phyloP scores from a whole-genome alignment of 1,284 basidiomycete genomes.

The Ceratobasidium sp. region DNA sequence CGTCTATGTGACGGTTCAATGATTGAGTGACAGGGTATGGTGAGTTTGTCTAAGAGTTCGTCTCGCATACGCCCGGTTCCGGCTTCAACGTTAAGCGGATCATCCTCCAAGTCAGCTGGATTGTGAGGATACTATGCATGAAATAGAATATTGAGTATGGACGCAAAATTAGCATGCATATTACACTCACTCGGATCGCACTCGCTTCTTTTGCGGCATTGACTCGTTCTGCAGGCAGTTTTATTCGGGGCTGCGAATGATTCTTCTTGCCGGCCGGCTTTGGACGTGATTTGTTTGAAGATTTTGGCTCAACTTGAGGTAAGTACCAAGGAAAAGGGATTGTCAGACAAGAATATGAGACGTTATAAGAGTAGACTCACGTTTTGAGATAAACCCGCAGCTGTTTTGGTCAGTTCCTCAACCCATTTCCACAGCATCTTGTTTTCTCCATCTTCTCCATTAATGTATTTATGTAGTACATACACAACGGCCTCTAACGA shows the following conservation, averaged over 20 bases:
- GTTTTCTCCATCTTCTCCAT: conserved; percentile 4
- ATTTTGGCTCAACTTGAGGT: background rate
- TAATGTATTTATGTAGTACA: conserved; percentile 1
- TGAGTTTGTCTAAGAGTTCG: background rate
- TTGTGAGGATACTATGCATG: background rate
- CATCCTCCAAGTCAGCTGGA: conserved; percentile 9
- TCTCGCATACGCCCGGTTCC: background rate
- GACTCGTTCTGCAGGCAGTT: no score
- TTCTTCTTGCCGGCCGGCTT: no score
- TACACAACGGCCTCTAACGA: conserved; percentile 4
- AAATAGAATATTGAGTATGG: background rate
- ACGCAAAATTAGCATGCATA: background rate
- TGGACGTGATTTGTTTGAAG: no score
- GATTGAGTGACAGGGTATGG: conserved; percentile 8
- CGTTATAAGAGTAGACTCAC: no score
- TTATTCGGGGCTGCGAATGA: no score
- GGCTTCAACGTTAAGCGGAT: background rate
- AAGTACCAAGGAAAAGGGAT: no score
- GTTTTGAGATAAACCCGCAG: background rate
- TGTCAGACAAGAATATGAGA: no score
- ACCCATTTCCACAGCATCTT: conserved; percentile 12
- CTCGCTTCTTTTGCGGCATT: background rate
- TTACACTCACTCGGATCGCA: background rate
- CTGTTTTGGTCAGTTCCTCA: background rate
- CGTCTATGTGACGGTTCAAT: background rate